A percentile compares a stretch with the other conserved stretches of the same genome.
Conservation (phyloP, 305 asterid species). For the Coffea humblotiana region DNA sequence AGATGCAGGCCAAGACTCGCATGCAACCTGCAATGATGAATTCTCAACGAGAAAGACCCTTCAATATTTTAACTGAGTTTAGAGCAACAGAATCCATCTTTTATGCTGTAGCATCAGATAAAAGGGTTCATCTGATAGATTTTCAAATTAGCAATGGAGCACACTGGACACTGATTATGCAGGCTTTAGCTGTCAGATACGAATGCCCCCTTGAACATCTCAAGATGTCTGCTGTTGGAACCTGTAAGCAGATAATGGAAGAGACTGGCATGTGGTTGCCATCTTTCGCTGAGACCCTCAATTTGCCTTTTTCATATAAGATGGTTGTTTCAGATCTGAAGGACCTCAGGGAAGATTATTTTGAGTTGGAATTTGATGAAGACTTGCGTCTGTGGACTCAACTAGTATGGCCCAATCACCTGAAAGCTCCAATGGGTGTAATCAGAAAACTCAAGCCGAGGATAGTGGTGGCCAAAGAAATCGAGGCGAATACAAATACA, state of each 20-base stretch:
- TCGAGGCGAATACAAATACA: constrained; percentile 21
- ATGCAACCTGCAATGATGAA: constrained; percentile 10
- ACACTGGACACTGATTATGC: constrained; percentile 39
- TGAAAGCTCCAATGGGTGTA: constrained; percentile 18
- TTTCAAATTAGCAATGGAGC: constrained; percentile 30
- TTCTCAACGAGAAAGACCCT: constrained; percentile 28
- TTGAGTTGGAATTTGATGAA: constrained; percentile 35
- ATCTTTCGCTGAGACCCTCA: constrained; percentile 34
- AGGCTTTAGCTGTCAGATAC: constrained; percentile 34
- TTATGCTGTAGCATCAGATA: constrained; percentile 30
- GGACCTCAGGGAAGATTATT: constrained; percentile 19
- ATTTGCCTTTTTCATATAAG: constrained; percentile 24
- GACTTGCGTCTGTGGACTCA: constrained; percentile 14
- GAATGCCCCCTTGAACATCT: constrained; percentile 33
- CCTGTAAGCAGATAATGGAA: constrained; percentile 24
- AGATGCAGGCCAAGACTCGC: constrained; percentile 17
- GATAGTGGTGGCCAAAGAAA: constrained; percentile 33
- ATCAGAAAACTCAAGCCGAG: constrained; percentile 28
- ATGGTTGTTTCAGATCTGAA: constrained; percentile 26
- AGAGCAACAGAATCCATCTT: constrained; percentile 42
- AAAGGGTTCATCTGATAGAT: constrained; percentile 42
- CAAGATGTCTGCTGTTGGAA: constrained; percentile 42
- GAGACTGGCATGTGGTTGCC: constrained; percentile 29
- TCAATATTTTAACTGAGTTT: constrained; percentile 27
- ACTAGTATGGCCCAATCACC: constrained; percentile 17